These are phyloP conservation scores for Penicillium coprophilum DNA, from an alignment of 495 filamentous ascomycete species.

Conservation along the genomic window DNA sequence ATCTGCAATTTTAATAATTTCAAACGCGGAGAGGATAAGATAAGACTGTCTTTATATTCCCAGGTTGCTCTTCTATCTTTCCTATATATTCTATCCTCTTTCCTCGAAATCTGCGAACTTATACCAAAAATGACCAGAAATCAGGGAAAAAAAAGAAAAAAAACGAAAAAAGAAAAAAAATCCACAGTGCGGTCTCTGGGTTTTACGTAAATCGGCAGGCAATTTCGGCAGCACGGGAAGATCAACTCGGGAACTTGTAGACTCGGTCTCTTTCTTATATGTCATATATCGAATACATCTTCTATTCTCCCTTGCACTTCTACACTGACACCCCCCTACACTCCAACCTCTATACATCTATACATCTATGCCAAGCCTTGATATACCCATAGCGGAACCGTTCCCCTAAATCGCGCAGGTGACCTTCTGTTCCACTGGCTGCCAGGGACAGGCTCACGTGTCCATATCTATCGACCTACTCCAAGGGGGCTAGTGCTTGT, in stretches of 20 bases:
- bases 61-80: too few species aligned
- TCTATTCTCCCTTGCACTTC: too few species aligned
- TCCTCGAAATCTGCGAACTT: too few species aligned
- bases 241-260: conserved; percentile 19
- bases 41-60: background rate
- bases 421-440: conserved; percentile 17
- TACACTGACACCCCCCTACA: background rate
- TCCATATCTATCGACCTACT: conserved; percentile 8
- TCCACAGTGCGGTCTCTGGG: conserved; percentile 15
- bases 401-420: conserved; percentile 12
- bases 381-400: background rate
- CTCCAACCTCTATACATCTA: background rate
- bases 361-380: background rate
- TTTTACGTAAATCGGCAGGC: conserved; percentile 39
- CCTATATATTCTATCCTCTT: too few species aligned
- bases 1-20: conserved; percentile 9
- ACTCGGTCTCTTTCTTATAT: background rate
- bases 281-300: too few species aligned
- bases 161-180: conserved; percentile 2
- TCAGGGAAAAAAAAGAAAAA: background rate
- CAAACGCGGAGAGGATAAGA: conserved; percentile 13
- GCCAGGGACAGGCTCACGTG: conserved; percentile 34
- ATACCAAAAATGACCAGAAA: too few species aligned
- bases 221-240: conserved; percentile 26
- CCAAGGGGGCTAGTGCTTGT: conserved; percentile 19